Evolutionary conservation across 2,329 filamentous ascomycete genomes (phyloP), one percentile per base, ranked within the genome.

Genomic region (Leptoxyphium fumago): DNA sequence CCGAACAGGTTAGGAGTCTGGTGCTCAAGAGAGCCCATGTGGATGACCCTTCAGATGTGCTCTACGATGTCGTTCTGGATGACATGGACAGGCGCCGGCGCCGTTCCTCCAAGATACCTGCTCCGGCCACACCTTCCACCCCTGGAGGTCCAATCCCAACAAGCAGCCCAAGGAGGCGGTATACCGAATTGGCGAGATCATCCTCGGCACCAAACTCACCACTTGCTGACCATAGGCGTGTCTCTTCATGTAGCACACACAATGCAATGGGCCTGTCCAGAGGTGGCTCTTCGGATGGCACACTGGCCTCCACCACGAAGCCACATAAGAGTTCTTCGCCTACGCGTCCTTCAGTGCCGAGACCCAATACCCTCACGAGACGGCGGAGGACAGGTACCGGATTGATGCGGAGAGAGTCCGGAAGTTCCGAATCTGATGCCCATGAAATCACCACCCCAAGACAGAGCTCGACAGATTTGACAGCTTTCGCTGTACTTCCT

Each of bases 51-150:
- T 81, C 82, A 14, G 91, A 96, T 59, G 75, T 98, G 34, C 70
- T 96, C 40, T 84, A 91, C 50, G 82, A 93, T 54, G 93, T 98
- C 53, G 88, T 98, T 21, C 67, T 98, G 48, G 91, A 98, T 59
- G 91, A 98, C 58, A 91, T 94, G 73, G 89, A 96, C 62, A 91
- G 85, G 66, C 76, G 91, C 50, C 78, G 89, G 18, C 78, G 86
- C 48, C 78, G 91, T 42, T 93, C 88, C 1, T 86, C 87, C 38
- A 96, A 94, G 65, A 53, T 53, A 14, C 59, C 57, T 11, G 74
- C 79, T 9, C 84, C 91, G 50, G 73, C 80, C 10, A 93, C 87
- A 0, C 85, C 88, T 2, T 81, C 83, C 1, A 73, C 78, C 10
- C 50, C 54, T 9, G 53, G 55, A 21, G 38, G 48, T 10, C 76